phyloP scores from a whole-genome alignment of 1,139 yeast genomes.

The Pichia norvegensis region DNA sequence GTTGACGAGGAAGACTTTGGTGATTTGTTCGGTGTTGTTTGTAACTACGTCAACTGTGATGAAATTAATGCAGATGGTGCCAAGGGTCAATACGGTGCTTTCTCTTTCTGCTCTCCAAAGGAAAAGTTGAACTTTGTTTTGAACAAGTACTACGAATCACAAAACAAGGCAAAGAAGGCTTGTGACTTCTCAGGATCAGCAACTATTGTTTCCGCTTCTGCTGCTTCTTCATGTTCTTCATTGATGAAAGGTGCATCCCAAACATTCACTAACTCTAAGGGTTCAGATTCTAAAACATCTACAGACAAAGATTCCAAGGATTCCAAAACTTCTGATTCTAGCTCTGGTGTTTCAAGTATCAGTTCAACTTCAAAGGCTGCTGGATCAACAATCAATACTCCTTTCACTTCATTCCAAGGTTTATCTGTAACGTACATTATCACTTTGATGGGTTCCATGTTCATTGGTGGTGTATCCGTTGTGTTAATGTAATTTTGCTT shows the following conservation, averaged over 20 bases:
- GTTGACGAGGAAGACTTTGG: slow-evolving; percentile 47
- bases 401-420: slow-evolving; percentile 10
- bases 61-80: slow-evolving; percentile 58
- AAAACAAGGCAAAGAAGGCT: slow-evolving; percentile 39
- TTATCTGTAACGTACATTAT: slow-evolving; percentile 9
- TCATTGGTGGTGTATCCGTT: slow-evolving; percentile 9
- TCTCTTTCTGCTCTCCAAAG: slow-evolving; percentile 56
- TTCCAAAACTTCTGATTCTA: not conserved
- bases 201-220: slow-evolving; percentile 27
- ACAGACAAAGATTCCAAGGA: slow-evolving; percentile 15
- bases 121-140: slow-evolving; percentile 57
- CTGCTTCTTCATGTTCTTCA: slow-evolving; percentile 33
- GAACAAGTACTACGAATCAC: slow-evolving; percentile 53
- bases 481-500: slow-evolving; percentile 5
- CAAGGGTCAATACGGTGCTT: slow-evolving; percentile 55
- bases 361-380: slow-evolving; percentile 16
- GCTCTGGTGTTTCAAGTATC: slow-evolving; percentile 13
- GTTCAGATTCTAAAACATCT: slow-evolving; percentile 16
- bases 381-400: slow-evolving; percentile 15
- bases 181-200: slow-evolving; percentile 70
- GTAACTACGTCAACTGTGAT: slow-evolving; percentile 43
- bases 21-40: slow-evolving; percentile 48
- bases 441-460: slow-evolving; percentile 9
- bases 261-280: slow-evolving; percentile 32
- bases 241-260: slow-evolving; percentile 37